Evolutionary conservation across 331 rosid genomes (phyloP).

Genomic region (Acacia pycnantha): DNA sequence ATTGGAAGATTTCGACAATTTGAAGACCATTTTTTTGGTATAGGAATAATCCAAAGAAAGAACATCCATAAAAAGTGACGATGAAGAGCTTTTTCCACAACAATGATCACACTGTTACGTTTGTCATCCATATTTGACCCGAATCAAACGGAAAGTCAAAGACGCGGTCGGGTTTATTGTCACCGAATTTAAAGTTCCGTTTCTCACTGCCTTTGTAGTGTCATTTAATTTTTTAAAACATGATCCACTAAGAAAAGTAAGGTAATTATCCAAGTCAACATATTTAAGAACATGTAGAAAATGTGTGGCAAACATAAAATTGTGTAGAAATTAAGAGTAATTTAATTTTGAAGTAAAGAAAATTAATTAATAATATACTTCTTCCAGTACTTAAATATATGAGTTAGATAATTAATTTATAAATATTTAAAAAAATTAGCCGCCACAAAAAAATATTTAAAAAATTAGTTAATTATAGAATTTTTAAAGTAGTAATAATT

Average conservation of each 20-base stretch:
- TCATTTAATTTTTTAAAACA: not conserved
- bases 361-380: no score
- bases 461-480: no score
- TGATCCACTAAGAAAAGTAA: not conserved
- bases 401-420: no score
- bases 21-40: not conserved
- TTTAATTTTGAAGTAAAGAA: no score
- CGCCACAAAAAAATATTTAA: no score
- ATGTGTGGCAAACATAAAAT: not conserved
- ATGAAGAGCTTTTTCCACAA: not conserved
- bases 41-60: not conserved
- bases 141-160: not conserved
- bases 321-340: no score
- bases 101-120: not conserved
- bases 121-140: not conserved
- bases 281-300: not conserved
- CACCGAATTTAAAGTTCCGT: not conserved
- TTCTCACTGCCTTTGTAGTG: not conserved
- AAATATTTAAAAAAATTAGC: no score
- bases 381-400: no score
- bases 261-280: not conserved
- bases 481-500: no score
- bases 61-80: not conserved
- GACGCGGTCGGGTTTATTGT: not conserved
- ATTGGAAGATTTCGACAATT: not conserved